Evolutionary conservation across 345 rosid species (phyloP).

Genomic region (Bruguiera sexangula): DNA sequence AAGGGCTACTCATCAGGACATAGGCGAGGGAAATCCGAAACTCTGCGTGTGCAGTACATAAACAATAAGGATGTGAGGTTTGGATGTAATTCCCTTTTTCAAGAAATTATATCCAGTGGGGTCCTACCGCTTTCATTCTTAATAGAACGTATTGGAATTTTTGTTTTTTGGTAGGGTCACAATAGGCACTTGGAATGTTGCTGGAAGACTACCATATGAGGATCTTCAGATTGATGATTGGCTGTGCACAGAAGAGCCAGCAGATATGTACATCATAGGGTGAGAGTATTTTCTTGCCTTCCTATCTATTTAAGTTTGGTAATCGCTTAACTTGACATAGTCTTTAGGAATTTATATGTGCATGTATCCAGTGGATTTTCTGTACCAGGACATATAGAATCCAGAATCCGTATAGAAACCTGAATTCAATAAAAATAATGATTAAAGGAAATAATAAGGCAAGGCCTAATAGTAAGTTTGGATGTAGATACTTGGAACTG

Average conservation of each 20-base stretch:
- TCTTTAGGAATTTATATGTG: too few species aligned
- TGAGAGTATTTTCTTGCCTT: constrained; percentile 19
- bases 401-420: too few species aligned
- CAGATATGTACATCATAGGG: constrained; percentile 94
- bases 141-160: background rate
- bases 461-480: too few species aligned
- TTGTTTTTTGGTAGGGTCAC: constrained; percentile 50
- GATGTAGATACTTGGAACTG: background rate
- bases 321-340: background rate
- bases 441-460: too few species aligned
- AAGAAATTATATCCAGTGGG: background rate
- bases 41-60: constrained; percentile 87
- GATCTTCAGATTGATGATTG: constrained; percentile 82
- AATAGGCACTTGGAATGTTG: constrained; percentile 95
- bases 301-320: background rate
- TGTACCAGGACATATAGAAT: too few species aligned
- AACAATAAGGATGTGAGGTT: constrained; percentile 87
- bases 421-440: too few species aligned
- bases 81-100: constrained; percentile 20
- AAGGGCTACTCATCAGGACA: constrained; percentile 53
- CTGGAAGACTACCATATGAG: constrained; percentile 72
- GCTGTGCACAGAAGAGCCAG: constrained; percentile 74
- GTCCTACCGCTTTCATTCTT: background rate
- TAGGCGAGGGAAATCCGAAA: constrained; percentile 95
- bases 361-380: background rate